Evolutionary conservation across 2,329 filamentous ascomycete genomes (phyloP), one percentile per base, ranked within the genome.

Genomic region (Apiospora rasikravindrae): DNA sequence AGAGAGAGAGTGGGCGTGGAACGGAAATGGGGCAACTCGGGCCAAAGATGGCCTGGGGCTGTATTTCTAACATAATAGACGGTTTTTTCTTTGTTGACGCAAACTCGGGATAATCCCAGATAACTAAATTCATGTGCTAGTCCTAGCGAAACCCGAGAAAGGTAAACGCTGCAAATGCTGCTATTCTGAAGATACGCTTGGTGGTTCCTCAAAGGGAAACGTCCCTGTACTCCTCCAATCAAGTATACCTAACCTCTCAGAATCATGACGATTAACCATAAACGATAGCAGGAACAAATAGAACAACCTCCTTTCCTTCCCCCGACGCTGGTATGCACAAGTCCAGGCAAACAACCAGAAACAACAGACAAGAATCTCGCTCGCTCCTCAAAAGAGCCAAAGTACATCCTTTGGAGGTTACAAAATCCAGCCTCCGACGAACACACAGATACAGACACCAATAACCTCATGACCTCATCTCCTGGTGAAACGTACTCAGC

Each of bases 41-140:
- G 66, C 24, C 40, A 19, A 68, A 29, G 66, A 68, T 68, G 42
- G 40, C 66, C 66, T 47, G 66, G 14, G n/a, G 40, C 66, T 68
- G 66, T 68, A 68, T 33, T 68, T 68, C 66, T 68, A 69, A 19
- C 24, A 24, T 49, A 69, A 69, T 69, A 69, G 68, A 69, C 68
- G 45, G 68, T 42, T 69, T 68, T 68, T 69, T 47, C 45, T 69
- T 49, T 51, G 45, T 69, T 26, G 47, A 26, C 29, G 29, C 24
- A 24, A 69, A 29, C 47, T 26, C 45, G 24, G 40, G 19, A 53
- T 5, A 6, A 24, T 26, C 26, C 13, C 40, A n/a, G 19, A 40
- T 47, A 29, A 26, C 24, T 22, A 7, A 19, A 29, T 40, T 47
- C 19, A 22, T 8, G 6, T 10, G 8, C 29, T 64, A 37, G 8